Percentiles rank a stretch among this genome's conserved stretches.
Conservation (phyloP, 176 grass and related monocot species). For the Bonia amplexicaulis region DNA sequence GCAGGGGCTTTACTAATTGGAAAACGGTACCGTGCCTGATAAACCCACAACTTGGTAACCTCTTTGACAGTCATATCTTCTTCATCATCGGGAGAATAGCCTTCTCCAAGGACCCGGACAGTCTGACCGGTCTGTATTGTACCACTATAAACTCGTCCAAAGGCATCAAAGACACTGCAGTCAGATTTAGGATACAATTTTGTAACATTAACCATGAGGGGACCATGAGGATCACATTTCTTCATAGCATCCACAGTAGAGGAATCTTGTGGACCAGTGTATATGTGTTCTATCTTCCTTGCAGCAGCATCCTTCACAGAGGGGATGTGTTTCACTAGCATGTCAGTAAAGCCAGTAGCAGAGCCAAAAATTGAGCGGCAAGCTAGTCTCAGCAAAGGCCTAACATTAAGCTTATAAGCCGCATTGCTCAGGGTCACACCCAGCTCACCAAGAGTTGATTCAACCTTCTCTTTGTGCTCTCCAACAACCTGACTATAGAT, state of each 20-base stretch:
- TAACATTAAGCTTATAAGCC: constrained; percentile 94
- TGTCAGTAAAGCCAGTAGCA: constrained; percentile 91
- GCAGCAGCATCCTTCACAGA: constrained; percentile 79
- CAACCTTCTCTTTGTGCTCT: constrained; percentile 74
- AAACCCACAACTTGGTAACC: constrained; percentile 97
- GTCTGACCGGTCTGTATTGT: constrained; percentile 94
- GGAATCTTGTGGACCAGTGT: constrained; percentile 81
- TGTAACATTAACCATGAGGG: constrained; percentile 90
- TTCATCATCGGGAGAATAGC: constrained; percentile 98
- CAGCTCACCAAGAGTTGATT: constrained; percentile 76
- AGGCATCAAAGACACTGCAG: constrained; percentile 98
- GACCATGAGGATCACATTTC: constrained; percentile 73
- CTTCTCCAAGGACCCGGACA: constrained; percentile 87
- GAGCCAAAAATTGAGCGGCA: constrained; percentile 94
- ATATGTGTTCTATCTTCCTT: constrained; percentile 86
- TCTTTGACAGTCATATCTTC: constrained; percentile 99
- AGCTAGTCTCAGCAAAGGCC: constrained; percentile 82
- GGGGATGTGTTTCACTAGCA: constrained; percentile 89
- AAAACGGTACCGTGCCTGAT: constrained; percentile 92
- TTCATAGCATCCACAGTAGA: constrained; percentile 71
- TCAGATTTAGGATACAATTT: constrained; percentile 95
- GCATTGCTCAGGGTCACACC: constrained; percentile 86
- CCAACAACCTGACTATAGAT: constrained; percentile 96
- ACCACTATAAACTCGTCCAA: constrained; percentile 89
- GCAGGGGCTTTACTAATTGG: constrained; percentile 86